These are phyloP conservation scores for Magnolia officinalis DNA, from an alignment of 164 flowering plant species.

Conservation along the genomic window DNA sequence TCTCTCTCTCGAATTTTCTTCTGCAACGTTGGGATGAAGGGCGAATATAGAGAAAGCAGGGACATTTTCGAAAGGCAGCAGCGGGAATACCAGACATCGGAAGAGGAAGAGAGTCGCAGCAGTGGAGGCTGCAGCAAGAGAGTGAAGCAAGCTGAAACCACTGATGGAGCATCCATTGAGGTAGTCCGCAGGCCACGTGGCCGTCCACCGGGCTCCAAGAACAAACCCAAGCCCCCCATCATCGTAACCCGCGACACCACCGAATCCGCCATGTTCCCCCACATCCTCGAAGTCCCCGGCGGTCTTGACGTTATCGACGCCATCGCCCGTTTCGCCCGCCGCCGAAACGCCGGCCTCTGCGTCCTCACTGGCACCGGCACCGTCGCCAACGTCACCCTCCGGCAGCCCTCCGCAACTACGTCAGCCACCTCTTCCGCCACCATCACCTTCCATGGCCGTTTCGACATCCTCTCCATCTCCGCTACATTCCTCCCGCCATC, in stretches of 20 bases:
- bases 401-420: conserved; percentile 52
- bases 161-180: conserved; percentile 56
- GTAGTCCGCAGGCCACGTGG: conserved; percentile 59
- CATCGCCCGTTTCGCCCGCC: conserved; percentile 42
- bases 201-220: conserved; percentile 77
- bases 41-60: conserved; percentile 11
- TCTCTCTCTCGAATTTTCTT: not conserved
- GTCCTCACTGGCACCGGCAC: conserved; percentile 58
- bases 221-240: conserved; percentile 64
- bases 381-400: conserved; percentile 66
- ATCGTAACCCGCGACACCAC: conserved; percentile 48
- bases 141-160: conserved; percentile 9
- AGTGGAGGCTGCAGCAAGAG: conserved; percentile 17
- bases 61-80: conserved; percentile 3
- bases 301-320: conserved; percentile 54
- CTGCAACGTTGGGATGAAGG: conserved; percentile 41
- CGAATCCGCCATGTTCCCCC: conserved; percentile 56
- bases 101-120: conserved; percentile 39
- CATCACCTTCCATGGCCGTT: conserved; percentile 67
- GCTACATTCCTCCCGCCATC: conserved; percentile 51
- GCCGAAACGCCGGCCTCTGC: conserved; percentile 47
- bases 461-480: conserved; percentile 64
- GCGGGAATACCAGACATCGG: conserved; percentile 33
- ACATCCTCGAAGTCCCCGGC: conserved; percentile 55
- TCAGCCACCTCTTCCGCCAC: conserved; percentile 38